Evolutionary conservation across 2,329 filamentous ascomycete genomes (phyloP).

Genomic region (Fusarium mangiferae): DNA sequence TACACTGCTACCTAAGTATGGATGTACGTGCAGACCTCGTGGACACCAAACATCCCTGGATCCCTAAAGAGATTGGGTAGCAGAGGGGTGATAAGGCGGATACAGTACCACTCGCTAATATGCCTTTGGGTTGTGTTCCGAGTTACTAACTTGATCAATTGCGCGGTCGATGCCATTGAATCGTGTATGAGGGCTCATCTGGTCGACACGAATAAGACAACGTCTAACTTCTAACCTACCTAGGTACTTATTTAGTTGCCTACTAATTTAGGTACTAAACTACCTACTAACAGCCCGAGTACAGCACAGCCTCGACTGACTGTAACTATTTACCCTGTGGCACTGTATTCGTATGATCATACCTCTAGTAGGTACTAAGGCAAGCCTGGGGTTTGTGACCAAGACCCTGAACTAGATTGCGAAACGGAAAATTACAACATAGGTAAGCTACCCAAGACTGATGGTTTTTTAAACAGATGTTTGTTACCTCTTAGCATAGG

Average conservation of each 20-base stretch:
- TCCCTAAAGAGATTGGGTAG: slow-evolving; percentile 1
- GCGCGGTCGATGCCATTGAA: background rate
- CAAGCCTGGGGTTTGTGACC: background rate
- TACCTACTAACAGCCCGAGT: too few relatives aligned
- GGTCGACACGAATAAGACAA: background rate
- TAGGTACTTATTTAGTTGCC: too few relatives aligned
- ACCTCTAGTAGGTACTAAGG: background rate
- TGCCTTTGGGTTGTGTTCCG: background rate
- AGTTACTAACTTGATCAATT: background rate
- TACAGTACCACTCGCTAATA: background rate
- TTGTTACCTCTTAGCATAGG: background rate
- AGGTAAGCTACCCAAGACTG: background rate
- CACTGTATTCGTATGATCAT: background rate
- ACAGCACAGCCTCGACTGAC: background rate
- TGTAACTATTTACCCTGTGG: background rate
- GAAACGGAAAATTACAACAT: background rate
- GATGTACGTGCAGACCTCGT: slow-evolving; percentile 4
- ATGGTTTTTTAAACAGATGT: background rate
- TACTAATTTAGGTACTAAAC: too few relatives aligned
- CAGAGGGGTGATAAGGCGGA: background rate
- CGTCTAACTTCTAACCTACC: background rate
- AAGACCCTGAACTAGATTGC: background rate
- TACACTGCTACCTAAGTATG: background rate
- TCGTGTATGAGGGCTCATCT: background rate
- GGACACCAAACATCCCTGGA: slow-evolving; percentile 15